Evolutionary conservation across 2,329 filamentous ascomycete genomes (phyloP).

Genomic region (Trichoderma guizhouense): DNA sequence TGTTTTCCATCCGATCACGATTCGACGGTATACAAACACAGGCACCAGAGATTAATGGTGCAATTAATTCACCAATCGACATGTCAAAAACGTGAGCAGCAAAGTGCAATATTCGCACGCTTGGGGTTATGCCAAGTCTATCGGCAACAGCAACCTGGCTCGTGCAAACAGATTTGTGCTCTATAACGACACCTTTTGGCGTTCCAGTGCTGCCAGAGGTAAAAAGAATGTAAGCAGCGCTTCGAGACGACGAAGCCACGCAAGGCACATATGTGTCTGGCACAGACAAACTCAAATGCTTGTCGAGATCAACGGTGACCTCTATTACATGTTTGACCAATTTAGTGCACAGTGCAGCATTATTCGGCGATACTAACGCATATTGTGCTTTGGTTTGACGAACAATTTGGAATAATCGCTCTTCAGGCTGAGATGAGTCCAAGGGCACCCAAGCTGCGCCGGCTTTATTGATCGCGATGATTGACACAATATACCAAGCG

Average conservation of each 20-base stretch:
- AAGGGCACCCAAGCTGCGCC: slow-evolving; percentile 21
- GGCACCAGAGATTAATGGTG: too few species aligned
- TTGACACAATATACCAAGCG: slow-evolving; percentile 18
- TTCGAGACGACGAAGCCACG: not conserved
- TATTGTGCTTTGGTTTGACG: not conserved
- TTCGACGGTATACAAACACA: not conserved
- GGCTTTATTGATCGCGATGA: slow-evolving; percentile 20
- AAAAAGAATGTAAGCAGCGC: slow-evolving; percentile 25
- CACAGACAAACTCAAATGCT: not conserved
- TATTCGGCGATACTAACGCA: not conserved
- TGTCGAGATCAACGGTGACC: not conserved
- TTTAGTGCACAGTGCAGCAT: not conserved
- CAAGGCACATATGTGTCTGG: not conserved
- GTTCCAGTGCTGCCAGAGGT: slow-evolving; percentile 3
- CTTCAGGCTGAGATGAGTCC: slow-evolving; percentile 9
- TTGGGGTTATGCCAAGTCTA: not conserved
- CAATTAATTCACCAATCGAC: too few species aligned
- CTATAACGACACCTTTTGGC: slow-evolving; percentile 25
- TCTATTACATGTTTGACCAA: not conserved
- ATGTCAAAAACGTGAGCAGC: not conserved
- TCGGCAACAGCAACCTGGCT: not conserved
- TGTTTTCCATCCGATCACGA: not conserved
- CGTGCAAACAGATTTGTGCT: slow-evolving; percentile 19
- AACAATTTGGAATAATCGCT: not conserved
- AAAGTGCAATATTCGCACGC: not conserved